Evolutionary conservation across 2,329 filamentous ascomycete species (phyloP).

Genomic region (Cercospora canescens): DNA sequence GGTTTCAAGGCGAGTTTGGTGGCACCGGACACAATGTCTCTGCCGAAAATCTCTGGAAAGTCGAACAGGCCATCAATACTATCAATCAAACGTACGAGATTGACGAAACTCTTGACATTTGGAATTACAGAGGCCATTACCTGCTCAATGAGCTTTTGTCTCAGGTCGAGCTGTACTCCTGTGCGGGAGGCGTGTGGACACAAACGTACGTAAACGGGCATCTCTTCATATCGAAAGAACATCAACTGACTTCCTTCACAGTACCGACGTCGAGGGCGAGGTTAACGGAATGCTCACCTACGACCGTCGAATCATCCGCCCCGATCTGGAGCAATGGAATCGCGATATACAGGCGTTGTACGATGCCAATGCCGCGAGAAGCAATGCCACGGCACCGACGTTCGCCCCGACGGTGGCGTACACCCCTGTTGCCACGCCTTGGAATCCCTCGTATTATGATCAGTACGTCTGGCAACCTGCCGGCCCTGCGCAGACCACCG

Average conservation of each 20-base stretch:
- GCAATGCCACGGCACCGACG: constrained; percentile 19
- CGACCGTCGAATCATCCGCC: constrained; percentile 61
- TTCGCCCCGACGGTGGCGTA: background rate
- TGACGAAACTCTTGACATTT: constrained; percentile 56
- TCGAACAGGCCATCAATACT: constrained; percentile 56
- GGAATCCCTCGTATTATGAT: constrained; percentile 15
- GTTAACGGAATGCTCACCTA: constrained; percentile 68
- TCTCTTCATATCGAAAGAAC: background rate
- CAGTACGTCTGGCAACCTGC: constrained; percentile 20
- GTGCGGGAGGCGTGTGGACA: constrained; percentile 69
- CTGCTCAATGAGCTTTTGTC: constrained; percentile 50
- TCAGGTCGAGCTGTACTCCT: constrained; percentile 57
- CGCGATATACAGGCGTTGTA: constrained; percentile 61
- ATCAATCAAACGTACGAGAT: constrained; percentile 71
- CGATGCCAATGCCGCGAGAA: constrained; percentile 46
- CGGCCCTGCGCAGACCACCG: constrained; percentile 18
- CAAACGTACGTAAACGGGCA: constrained; percentile 51
- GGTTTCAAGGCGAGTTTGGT: constrained; percentile 70
- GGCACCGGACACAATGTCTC: constrained; percentile 67
- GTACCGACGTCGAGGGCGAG: constrained; percentile 70
- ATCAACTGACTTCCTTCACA: background rate
- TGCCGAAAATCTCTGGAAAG: constrained; percentile 66
- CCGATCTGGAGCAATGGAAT: constrained; percentile 55
- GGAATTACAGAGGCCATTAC: constrained; percentile 65
- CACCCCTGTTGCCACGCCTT: constrained; percentile 12